A percentile compares a stretch with the other conserved stretches of the same genome.
Evolutionary conservation across 2,329 filamentous ascomycete genomes (phyloP).

Genomic region (Claviceps purpurea): DNA sequence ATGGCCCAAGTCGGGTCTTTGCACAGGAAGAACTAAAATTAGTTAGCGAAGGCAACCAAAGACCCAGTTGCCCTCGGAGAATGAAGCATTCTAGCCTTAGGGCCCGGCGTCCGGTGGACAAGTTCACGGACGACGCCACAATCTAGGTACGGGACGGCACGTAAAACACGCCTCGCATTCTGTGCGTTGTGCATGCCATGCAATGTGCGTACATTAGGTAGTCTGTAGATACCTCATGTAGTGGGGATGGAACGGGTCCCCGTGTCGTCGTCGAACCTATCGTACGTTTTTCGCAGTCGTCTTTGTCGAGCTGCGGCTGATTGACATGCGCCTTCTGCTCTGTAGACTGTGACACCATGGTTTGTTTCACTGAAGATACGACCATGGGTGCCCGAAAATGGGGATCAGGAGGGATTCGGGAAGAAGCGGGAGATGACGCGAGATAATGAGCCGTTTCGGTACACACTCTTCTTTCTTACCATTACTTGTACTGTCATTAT

Average conservation of each 20-base stretch:
- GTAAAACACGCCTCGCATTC: not conserved
- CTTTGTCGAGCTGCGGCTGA: too few species aligned
- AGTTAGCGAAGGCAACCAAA: too few species aligned
- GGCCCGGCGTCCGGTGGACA: not conserved
- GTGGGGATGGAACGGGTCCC: too few species aligned
- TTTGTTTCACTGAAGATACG: not conserved
- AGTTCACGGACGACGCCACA: not conserved
- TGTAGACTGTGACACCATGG: not conserved
- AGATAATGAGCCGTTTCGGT: not conserved
- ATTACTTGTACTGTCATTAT: not conserved
- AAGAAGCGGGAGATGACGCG: not conserved
- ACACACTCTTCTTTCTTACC: not conserved
- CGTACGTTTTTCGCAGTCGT: too few species aligned
- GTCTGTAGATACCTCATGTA: too few species aligned
- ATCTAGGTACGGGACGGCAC: conserved; percentile 1
- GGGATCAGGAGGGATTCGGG: not conserved
- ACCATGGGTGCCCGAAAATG: not conserved
- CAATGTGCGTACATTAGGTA: too few species aligned
- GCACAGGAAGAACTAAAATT: too few species aligned
- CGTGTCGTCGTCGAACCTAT: too few species aligned
- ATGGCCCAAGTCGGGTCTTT: too few species aligned
- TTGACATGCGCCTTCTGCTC: not conserved
- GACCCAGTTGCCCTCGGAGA: not conserved
- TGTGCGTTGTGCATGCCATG: not conserved
- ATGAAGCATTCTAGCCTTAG: not conserved